Base-by-base conservation (phyloP, 1,284 basidiomycete genomes). In the Pyrrhoderma noxium region DNA sequence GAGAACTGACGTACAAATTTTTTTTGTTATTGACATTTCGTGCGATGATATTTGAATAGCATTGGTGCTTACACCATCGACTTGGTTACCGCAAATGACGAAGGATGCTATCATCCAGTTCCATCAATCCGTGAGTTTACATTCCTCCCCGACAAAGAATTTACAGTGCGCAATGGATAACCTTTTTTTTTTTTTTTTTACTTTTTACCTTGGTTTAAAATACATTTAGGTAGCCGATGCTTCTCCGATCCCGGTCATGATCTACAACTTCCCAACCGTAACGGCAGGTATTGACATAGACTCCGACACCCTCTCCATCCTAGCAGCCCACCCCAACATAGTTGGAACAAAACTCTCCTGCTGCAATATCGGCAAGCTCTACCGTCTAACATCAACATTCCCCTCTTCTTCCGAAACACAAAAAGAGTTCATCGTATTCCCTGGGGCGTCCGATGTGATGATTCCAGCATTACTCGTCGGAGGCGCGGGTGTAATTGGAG, bases 321-420 rank as follows among this genome's bases (percentile, higher is more conserved):
- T 94, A 31, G 80, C 86, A 3, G 66, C 76, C 48, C 91, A 94
- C 63, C 88, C 87, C 9, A 93, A 93, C 69, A 90, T 92, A 60
- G 88, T 93, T 57, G 92, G 91, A 54, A 84, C 81, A 48, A 94
- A 93, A 69, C 75, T 93, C 40, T 93, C 91, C 36, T 92, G 89
- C 62, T 89, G 85, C 3, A 83, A 81, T 61, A 79, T 93, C 54
- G 89, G 90, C 41, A 93, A 93, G 65, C 79, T 90, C 47, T 80
- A 85, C 48, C 82, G 89, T 8, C 70, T 93, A 39, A 79, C 82
- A 4, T 78, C 77, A 1, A 64, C 70, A 3, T 74, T 80, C 57
- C 66, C 76, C 11, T 56, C 71, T 1, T 62, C 69, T 5, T n/a
- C n/a, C n/a, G n/a, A n/a, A n/a, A n/a, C n/a, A n/a, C 27, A 31